phyloP scores from a whole-genome alignment of 495 filamentous ascomycete genomes.

The Tuber borchii region DNA sequence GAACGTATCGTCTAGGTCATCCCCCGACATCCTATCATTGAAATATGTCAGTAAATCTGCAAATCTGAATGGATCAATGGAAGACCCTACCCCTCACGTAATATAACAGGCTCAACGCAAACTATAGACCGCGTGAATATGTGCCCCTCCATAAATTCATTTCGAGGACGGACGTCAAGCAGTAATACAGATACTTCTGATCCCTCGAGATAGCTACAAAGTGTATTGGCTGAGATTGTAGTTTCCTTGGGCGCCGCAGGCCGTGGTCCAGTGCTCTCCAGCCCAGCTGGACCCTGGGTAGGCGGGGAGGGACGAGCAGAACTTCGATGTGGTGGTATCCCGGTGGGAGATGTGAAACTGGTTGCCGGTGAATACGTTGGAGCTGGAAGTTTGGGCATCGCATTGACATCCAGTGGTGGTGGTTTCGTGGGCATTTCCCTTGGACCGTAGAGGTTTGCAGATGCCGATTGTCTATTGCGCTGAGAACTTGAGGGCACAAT shows the following conservation, averaged over 20 bases:
- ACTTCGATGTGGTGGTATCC: conserved; percentile 33
- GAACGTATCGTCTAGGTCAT: conserved; percentile 74
- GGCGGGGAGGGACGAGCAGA: conserved; percentile 14
- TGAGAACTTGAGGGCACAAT: conserved; percentile 8
- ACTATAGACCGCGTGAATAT: conserved; percentile 74
- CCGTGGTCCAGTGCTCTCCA: conserved; percentile 22
- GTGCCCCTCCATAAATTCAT: conserved; percentile 80
- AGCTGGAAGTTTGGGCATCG: conserved; percentile 36
- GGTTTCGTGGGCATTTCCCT: conserved; percentile 27
- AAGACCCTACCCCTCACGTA: conserved; percentile 50
- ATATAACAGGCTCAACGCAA: conserved; percentile 79
- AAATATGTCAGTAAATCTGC: conserved; percentile 5
- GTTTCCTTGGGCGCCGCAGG: conserved; percentile 53
- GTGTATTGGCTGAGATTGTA: conserved; percentile 57
- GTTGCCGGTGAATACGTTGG: conserved; percentile 40
- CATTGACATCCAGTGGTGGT: conserved; percentile 30
- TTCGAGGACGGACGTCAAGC: conserved; percentile 77
- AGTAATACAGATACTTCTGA: conserved; percentile 60
- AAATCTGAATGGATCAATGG: conserved; percentile 2
- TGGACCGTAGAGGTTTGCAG: conserved; percentile 15
- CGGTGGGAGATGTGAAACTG: conserved; percentile 26
- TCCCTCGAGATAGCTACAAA: conserved; percentile 57
- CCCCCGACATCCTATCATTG: conserved; percentile 62
- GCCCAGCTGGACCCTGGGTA: conserved; percentile 15
- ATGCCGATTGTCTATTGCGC: not conserved